Evolutionary conservation across 441 rosid genomes (phyloP), one percentile per base, ranked within the genome.

Genomic region (Syzygium malaccense): DNA sequence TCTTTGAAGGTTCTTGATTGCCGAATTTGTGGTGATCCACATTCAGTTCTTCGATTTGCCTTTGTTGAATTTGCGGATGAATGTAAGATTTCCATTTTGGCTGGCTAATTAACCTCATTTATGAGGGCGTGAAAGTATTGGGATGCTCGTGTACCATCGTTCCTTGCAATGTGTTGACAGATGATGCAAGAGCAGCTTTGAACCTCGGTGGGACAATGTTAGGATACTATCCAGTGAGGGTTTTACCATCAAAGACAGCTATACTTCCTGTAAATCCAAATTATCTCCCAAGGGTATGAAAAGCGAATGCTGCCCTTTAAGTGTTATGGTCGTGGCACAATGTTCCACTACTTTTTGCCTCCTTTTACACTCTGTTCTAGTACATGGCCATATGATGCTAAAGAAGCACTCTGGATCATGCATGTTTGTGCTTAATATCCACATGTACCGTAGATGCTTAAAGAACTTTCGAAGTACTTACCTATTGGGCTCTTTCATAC

Each of bases 251-350:
- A n/a, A 95, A 95, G 91, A 95, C 97, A 86, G 96, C 97, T 64
- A 95, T 95, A 87, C 97, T 95, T 90, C 97, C 96, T 32, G 97
- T 95, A 91, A 95, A 95, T 91, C 97, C 97, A n/a, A 94, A 91
- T 62, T 95, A 91, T 92, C 96, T 95, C 89, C 96, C 96, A 33
- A 93, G 95, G 95, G 97, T 95, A 93, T 90, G 92, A 62, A 14
- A 33, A 37, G 85, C 55, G 26, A 33, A 41, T 58, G 87, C 48
- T 55, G 55, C 57, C 85, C 66, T n/a, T 71, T 85, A 86, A n/a
- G 55, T 37, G 4, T 26, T 37, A 55, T 83, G 75, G 86, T 88
- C 28, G 7, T 86, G 26, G 89, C 85, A 84, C 54, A 85, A 56
- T 54, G 64, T 83, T 54, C 30, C 62, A 68, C 80, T 55, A 55